Evolutionary conservation across 352 stramenopile species (phyloP).

Genomic region (Phytopythium cucurbitacearum): DNA sequence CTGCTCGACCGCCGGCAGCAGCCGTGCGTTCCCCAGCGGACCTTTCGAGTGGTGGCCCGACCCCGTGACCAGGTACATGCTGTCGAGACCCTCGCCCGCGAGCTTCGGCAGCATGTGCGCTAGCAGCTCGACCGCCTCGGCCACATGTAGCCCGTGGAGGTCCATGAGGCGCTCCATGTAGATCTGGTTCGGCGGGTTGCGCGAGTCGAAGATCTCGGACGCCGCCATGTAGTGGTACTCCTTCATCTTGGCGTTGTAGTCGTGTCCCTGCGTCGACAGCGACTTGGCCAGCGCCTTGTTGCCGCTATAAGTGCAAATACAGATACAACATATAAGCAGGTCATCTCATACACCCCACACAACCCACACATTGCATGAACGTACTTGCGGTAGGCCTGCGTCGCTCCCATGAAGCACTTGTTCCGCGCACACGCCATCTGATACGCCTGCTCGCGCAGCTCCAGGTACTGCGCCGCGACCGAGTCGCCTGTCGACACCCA

Average conservation of each 20-base stretch:
- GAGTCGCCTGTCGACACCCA: constrained; percentile 65
- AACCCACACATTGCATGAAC: constrained; percentile 1
- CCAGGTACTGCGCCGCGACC: constrained; percentile 66
- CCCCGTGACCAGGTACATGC: constrained; percentile 77
- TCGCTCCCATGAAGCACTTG: constrained; percentile 85
- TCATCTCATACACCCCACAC: neutral
- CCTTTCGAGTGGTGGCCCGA: constrained; percentile 83
- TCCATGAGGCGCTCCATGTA: constrained; percentile 81
- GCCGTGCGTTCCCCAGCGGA: constrained; percentile 48
- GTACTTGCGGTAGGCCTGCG: constrained; percentile 77
- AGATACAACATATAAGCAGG: constrained; percentile 7
- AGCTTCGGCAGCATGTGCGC: constrained; percentile 68
- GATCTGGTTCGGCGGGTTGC: constrained; percentile 70
- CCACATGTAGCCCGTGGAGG: constrained; percentile 78
- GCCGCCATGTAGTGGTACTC: constrained; percentile 70
- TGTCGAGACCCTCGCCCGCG: constrained; percentile 62
- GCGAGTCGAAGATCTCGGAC: constrained; percentile 72
- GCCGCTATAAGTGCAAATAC: constrained; percentile 28
- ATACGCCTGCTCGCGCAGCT: constrained; percentile 75
- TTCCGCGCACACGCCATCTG: constrained; percentile 77
- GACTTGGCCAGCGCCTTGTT: constrained; percentile 71
- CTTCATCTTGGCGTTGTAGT: constrained; percentile 86
- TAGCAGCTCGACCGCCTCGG: constrained; percentile 75
- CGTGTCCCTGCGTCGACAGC: constrained; percentile 72
- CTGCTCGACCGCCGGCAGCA: constrained; percentile 77